Evolutionary conservation across 768 basidiomycete species (phyloP).

Genomic region (Pleurotus cornucopiae): DNA sequence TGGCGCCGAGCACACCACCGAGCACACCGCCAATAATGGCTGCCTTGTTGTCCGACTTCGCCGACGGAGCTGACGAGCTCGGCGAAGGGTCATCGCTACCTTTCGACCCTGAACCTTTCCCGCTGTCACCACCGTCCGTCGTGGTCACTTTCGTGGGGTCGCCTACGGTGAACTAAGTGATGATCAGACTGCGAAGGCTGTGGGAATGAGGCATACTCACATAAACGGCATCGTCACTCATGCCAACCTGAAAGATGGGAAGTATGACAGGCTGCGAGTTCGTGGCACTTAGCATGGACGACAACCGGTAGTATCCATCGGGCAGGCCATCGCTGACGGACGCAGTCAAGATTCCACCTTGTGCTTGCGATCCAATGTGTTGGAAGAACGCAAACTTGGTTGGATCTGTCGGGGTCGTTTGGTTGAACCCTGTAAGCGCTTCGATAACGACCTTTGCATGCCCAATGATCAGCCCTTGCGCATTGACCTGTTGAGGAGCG

Average conservation of each 20-base stretch:
- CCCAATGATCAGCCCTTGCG: slow-evolving; percentile 46
- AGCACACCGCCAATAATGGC: slow-evolving; percentile 2
- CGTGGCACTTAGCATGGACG: background rate
- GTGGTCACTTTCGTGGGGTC: background rate
- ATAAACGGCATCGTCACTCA: slow-evolving; percentile 1
- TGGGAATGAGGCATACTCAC: background rate
- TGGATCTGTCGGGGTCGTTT: slow-evolving; percentile 31
- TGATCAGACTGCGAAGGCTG: too few species aligned
- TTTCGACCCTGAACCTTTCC: background rate
- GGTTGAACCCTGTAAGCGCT: slow-evolving; percentile 34
- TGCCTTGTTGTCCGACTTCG: background rate
- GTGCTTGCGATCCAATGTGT: background rate
- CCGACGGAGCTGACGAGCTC: background rate
- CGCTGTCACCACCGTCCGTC: background rate
- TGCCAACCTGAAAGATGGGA: background rate
- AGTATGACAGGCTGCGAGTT: background rate
- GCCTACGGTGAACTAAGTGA: background rate
- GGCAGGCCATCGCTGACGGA: background rate
- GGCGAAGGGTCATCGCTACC: background rate
- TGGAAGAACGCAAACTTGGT: slow-evolving; percentile 6
- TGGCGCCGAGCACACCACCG: background rate
- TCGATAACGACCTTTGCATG: slow-evolving; percentile 61
- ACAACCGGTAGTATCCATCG: slow-evolving; percentile 1
- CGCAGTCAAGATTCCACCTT: background rate
- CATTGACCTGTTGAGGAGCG: slow-evolving; percentile 53